Base-by-base conservation (phyloP, 768 basidiomycete species). In the Hygrocybe punicea region DNA sequence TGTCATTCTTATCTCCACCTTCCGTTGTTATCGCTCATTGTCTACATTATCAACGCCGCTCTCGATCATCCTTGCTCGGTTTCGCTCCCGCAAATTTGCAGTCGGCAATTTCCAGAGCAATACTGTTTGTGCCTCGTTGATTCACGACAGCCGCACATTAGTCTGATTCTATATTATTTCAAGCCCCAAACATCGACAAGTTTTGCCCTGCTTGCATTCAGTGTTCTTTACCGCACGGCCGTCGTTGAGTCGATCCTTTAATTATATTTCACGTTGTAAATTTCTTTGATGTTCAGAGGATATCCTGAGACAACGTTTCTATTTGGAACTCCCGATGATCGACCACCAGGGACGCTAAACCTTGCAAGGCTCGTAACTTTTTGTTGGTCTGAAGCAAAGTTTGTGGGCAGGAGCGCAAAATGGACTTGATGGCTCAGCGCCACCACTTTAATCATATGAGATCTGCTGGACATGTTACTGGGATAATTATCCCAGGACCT, bases 51-150 rank as follows among this genome's bases (percentile, higher is more conserved):
- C 23, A 16, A 8, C 25, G 29, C 47, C 23, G 47, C 25, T 56
- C 39, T 40, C 19, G 16, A 14, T 40, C 39, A 19, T 40, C 51
- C 50, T 51, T 6, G 24, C 25, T 51, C 50, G 23, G 11, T 36
- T 35, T 35, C 33, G 16, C 34, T 23, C 10, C 33, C 50, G n/a
- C 3, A 2, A 11, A 2, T 21, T 19, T 36, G 34, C 47, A 79
- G 78, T 57, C 78, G 77, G 14, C 68, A 70, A 48, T 80, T 67
- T 55, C 78, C 78, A 9, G 73, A 80, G 56, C 78, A 79, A 53
- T 78, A 79, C 48, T 77, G 78, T 80, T 61, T 48, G 77, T 61
- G 51, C 33, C 2, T 23, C 24, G 35, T 42, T 17, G 4, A 13
- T 45, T 42, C n/a, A 16, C 33, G 11, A 2, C 33, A 29, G 48